phyloP scores from a whole-genome alignment of 2,329 filamentous ascomycete genomes.

The Phialophora chinensis region DNA sequence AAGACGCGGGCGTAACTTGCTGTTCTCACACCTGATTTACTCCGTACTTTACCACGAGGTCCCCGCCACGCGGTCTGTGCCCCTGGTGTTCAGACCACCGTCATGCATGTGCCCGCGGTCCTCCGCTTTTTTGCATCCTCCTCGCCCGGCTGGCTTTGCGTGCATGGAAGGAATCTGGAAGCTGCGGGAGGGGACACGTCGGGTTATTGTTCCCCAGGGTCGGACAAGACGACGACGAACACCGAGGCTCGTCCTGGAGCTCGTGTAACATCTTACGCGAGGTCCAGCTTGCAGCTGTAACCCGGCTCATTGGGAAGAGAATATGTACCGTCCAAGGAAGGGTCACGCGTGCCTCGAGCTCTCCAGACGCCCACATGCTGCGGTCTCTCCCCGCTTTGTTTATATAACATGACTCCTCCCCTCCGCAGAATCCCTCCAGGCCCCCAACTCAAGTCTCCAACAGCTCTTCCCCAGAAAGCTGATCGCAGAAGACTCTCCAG shows the following conservation, averaged over 20 bases:
- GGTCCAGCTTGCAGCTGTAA: constrained; percentile 2
- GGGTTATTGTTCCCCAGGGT: constrained; percentile 6
- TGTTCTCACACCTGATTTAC: not conserved
- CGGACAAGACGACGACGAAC: constrained; percentile 4
- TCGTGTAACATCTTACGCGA: constrained; percentile 5
- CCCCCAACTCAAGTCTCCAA: constrained; percentile 18
- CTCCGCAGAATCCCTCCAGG: constrained; percentile 30
- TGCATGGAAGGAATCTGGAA: constrained; percentile 1
- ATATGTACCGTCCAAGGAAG: constrained; percentile 19
- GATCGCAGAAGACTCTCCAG: constrained; percentile 3
- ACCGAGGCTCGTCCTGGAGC: not conserved
- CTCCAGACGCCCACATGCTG: constrained; percentile 26
- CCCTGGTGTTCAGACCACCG: not conserved
- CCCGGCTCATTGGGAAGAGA: constrained; percentile 4
- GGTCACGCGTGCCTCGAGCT: constrained; percentile 10
- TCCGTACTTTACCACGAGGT: not conserved
- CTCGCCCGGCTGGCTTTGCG: not conserved
- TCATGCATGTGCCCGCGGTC: constrained; percentile 4
- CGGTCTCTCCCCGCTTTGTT: constrained; percentile 23
- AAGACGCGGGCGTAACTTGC: no score
- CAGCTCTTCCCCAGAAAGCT: constrained; percentile 2
- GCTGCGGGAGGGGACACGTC: not conserved
- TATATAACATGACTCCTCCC: constrained; percentile 27
- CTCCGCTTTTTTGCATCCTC: not conserved
- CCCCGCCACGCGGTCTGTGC: not conserved